Percentiles rank a stretch among this genome's conserved stretches.
phyloP scores from a whole-genome alignment of 495 filamentous ascomycete species.

The Aspergillus panamensis region DNA sequence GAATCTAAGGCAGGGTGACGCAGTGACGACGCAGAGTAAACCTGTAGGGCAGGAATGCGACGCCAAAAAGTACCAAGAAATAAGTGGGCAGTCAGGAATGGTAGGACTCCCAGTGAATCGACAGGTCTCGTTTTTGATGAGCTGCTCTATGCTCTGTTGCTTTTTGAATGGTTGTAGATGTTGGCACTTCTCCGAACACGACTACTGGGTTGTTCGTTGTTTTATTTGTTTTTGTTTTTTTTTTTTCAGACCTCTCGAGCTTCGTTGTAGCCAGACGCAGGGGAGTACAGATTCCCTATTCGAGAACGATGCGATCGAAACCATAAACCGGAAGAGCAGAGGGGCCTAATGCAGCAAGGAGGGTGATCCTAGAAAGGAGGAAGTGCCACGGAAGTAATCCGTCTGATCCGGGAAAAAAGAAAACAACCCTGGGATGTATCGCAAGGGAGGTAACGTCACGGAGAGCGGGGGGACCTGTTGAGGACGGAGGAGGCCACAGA shows the following conservation, averaged over 20 bases:
- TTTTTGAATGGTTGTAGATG: slow-evolving; percentile 8
- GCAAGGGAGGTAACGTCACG: slow-evolving; percentile 37
- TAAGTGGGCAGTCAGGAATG: slow-evolving; percentile 13
- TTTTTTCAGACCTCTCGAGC: slow-evolving; percentile 4
- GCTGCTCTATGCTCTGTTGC: neutral
- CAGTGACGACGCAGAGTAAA: slow-evolving; percentile 33
- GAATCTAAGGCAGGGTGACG: slow-evolving; percentile 28
- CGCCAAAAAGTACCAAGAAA: slow-evolving; percentile 30
- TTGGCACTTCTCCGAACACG: neutral
- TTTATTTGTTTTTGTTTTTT: slow-evolving; percentile 6
- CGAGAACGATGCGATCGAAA: slow-evolving; percentile 29
- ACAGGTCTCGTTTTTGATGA: slow-evolving; percentile 27
- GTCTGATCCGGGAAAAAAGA: slow-evolving; percentile 35
- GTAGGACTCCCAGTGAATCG: slow-evolving; percentile 18
- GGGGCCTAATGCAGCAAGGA: slow-evolving; percentile 37
- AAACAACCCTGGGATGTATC: slow-evolving; percentile 28
- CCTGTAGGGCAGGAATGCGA: slow-evolving; percentile 48
- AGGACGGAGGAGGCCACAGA: slow-evolving; percentile 16
- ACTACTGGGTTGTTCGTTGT: slow-evolving; percentile 1
- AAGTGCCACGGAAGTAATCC: slow-evolving; percentile 39
- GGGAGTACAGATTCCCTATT: slow-evolving; percentile 10
- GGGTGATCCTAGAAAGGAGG: slow-evolving; percentile 40
- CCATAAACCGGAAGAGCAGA: slow-evolving; percentile 27
- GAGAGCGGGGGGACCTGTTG: slow-evolving; percentile 8
- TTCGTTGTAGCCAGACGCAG: slow-evolving; percentile 11